Evolutionary conservation across 345 rosid species (phyloP), one percentile per base, ranked within the genome.

Genomic region (Pistacia integerrima): DNA sequence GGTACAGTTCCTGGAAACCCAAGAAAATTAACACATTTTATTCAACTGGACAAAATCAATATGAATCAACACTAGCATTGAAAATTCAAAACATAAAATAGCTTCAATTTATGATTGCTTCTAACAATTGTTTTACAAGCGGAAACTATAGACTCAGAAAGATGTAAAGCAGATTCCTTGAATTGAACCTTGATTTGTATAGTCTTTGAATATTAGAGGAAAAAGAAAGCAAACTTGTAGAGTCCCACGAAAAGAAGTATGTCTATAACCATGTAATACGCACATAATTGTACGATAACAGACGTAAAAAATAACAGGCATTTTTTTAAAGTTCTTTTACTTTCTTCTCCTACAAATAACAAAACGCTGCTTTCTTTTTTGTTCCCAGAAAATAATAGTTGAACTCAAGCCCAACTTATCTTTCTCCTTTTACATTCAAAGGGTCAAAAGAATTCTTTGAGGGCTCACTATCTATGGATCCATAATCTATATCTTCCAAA

Each of bases 1-100:
- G 93, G 72, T 92, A 92, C 62, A 92, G 66, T 81, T 92, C 97
- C 97, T 92, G 82, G 78, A 67, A 46, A 70, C 74, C 55, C 66
- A 70, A 48, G 28, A 44, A 69, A 51, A 66, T 22, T 4, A 46
- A 69, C 46, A 51, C 30, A 38, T 38, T 25, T 33, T 18, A 64
- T 67, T 48, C 68, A 33, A 76, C 67, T 69, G 60, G 16, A 68
- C 20, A 25, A 68, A 49, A 49, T 12, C 16, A 6, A 16, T 56
- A 68, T 49, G 20, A 68, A 49, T 25, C 35, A 67, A 67, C 14
- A 10, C 4, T 68, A 3, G 71, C 71, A 13, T 5, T 13, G 18
- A 68, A 49, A 49, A 49, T 25, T 68, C 13, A 28, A 56, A 68
- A 28, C 20, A 67, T 25, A 67, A 22, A 1, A 12, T n/a, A 22